phyloP scores from a whole-genome alignment of 352 stramenopile species.

The Phytophthora citricola region DNA sequence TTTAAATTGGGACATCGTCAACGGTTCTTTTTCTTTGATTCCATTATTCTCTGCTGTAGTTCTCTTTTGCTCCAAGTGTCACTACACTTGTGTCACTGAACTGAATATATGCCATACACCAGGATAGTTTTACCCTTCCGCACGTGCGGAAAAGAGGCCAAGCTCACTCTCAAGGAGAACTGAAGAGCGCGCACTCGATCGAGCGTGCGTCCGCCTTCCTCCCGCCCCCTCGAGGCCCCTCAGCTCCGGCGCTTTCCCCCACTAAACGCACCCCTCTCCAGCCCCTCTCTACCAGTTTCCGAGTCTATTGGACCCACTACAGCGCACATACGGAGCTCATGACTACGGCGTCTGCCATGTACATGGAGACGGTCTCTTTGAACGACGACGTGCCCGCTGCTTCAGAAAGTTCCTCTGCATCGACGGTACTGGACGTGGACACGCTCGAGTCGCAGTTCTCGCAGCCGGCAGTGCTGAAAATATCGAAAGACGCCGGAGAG shows the following conservation, averaged over 20 bases:
- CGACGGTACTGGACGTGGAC: slow-evolving; percentile 49
- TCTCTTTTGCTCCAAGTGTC: neutral
- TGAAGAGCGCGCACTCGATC: slow-evolving; percentile 15
- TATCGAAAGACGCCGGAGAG: slow-evolving; percentile 31
- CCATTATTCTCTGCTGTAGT: slow-evolving; percentile 5
- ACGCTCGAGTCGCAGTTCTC: slow-evolving; percentile 57
- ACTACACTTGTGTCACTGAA: slow-evolving; percentile 20
- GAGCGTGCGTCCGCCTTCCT: slow-evolving; percentile 4
- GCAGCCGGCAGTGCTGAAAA: slow-evolving; percentile 37
- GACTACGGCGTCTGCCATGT: slow-evolving; percentile 40
- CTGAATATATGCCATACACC: slow-evolving; percentile 10
- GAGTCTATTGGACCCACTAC: neutral
- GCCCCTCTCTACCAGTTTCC: neutral
- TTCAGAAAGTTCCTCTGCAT: slow-evolving; percentile 4
- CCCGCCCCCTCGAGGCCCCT: neutral
- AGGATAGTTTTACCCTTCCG: slow-evolving; percentile 11
- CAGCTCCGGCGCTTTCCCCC: neutral
- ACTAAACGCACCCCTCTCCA: neutral
- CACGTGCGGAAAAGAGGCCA: slow-evolving; percentile 24
- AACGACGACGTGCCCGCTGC: slow-evolving; percentile 58
- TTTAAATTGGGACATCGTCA: slow-evolving; percentile 8
- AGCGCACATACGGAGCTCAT: slow-evolving; percentile 27
- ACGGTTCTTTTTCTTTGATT: slow-evolving; percentile 19
- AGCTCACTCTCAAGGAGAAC: slow-evolving; percentile 27
- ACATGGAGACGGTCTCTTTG: slow-evolving; percentile 79